These are phyloP conservation scores for Boletus rufocinnamomeus DNA, from an alignment of 768 basidiomycete genomes.

Conservation along the genomic window DNA sequence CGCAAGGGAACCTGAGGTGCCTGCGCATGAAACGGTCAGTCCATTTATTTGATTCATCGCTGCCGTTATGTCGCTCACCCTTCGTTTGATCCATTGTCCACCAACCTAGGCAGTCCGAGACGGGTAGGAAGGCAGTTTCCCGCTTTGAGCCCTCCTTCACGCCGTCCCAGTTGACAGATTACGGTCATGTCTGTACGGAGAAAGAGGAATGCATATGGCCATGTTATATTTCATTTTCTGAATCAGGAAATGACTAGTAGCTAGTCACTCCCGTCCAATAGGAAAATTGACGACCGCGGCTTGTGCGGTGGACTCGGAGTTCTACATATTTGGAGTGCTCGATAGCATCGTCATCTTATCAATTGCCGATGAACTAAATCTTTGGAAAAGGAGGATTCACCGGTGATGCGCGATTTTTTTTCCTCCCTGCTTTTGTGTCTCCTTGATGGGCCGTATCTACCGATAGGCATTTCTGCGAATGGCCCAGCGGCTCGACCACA, in stretches of 20 bases:
- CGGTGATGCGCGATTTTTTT: neutral
- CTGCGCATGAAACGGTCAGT: neutral
- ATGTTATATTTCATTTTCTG: neutral
- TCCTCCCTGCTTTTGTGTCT: neutral
- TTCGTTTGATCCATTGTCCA: neutral
- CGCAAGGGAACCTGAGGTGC: neutral
- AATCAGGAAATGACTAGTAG: neutral
- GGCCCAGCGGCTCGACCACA: neutral
- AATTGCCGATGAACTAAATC: neutral
- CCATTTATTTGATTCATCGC: neutral
- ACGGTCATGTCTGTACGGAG: neutral
- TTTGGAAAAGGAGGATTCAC: neutral
- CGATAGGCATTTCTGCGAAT: slow-evolving; percentile 25
- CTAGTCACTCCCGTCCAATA: slow-evolving; percentile 11
- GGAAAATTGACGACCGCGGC: slow-evolving; percentile 13
- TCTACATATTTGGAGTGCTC: neutral
- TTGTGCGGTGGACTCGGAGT: neutral
- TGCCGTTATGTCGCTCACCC: neutral
- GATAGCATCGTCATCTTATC: slow-evolving; percentile 1
- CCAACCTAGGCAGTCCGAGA: neutral
- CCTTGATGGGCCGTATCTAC: neutral
- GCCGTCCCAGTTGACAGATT: neutral
- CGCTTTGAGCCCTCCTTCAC: neutral
- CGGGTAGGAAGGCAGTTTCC: neutral
- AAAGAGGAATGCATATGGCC: neutral